phyloP scores from a whole-genome alignment of 2,329 filamentous ascomycete species.

The Aspergillus hortae region DNA sequence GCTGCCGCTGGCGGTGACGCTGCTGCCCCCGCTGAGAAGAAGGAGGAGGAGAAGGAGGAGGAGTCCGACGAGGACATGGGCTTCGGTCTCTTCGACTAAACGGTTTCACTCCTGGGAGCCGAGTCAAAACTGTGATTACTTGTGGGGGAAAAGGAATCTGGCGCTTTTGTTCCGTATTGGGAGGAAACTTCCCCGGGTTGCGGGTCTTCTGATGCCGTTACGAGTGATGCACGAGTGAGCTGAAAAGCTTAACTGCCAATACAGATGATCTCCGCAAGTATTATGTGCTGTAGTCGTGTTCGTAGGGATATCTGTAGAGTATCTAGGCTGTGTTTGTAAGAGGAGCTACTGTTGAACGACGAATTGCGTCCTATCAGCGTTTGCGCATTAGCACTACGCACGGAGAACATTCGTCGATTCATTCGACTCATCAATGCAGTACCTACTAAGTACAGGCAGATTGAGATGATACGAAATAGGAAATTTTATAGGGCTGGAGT shows the following conservation, averaged over 20 bases:
- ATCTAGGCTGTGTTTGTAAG: neutral
- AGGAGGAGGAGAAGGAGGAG: slow-evolving; percentile 72
- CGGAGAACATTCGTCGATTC: too few relatives aligned
- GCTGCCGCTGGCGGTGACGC: slow-evolving; percentile 63
- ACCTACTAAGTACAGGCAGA: neutral
- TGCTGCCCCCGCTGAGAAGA: slow-evolving; percentile 63
- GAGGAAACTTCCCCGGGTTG: slow-evolving; percentile 25
- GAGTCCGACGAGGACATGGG: slow-evolving; percentile 74
- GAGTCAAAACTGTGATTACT: slow-evolving; percentile 52
- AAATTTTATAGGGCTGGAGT: slow-evolving; percentile 8
- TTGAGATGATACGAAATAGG: neutral
- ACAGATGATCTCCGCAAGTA: slow-evolving; percentile 30
- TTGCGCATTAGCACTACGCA: too few relatives aligned
- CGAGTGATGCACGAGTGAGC: slow-evolving; percentile 32
- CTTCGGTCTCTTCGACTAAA: slow-evolving; percentile 66
- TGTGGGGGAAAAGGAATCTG: slow-evolving; percentile 58
- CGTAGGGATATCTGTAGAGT: neutral
- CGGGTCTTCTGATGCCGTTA: slow-evolving; percentile 37
- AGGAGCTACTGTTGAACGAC: neutral
- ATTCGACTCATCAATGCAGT: too few relatives aligned
- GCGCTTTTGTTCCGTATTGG: slow-evolving; percentile 28
- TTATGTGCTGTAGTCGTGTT: neutral
- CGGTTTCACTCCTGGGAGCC: slow-evolving; percentile 21
- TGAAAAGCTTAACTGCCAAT: slow-evolving; percentile 33
- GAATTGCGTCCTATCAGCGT: too few relatives aligned